Conservation (phyloP, 2,329 filamentous ascomycete species). For the Mycosphaerella arachidis region DNA sequence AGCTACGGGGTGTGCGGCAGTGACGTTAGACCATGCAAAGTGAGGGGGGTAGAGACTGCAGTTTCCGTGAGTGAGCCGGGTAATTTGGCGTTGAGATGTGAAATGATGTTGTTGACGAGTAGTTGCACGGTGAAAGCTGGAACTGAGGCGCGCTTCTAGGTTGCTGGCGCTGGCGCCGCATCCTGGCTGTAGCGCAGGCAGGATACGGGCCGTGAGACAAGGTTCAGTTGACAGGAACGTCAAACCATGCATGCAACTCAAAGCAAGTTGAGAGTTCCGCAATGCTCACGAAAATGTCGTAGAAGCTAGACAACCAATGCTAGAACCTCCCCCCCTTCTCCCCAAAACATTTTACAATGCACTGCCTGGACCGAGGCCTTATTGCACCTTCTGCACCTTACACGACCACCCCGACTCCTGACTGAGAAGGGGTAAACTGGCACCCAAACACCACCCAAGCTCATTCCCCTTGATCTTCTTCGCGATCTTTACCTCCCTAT, state of each 20-base stretch:
- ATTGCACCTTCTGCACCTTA: conserved; percentile 20
- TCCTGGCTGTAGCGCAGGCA: too few species aligned
- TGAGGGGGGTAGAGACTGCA: neutral
- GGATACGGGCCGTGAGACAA: too few species aligned
- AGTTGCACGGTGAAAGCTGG: too few species aligned
- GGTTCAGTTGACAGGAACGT: too few species aligned
- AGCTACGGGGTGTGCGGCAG: neutral
- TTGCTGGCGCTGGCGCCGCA: too few species aligned
- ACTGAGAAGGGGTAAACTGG: conserved; percentile 51
- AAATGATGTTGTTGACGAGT: neutral
- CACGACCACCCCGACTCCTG: conserved; percentile 30
- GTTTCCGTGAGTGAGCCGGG: neutral
- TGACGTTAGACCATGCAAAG: neutral
- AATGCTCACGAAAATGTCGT: neutral
- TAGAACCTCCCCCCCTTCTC: neutral
- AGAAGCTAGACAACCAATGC: neutral
- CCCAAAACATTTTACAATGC: conserved; percentile 11
- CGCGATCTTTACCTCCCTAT: conserved; percentile 92
- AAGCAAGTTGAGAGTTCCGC: too few species aligned
- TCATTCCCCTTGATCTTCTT: conserved; percentile 99
- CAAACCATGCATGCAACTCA: too few species aligned
- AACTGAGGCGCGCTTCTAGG: too few species aligned
- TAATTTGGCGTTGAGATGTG: neutral
- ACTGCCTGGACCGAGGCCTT: neutral
- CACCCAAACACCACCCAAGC: conserved; percentile 94